Conservation (phyloP, 768 basidiomycete genomes). For the Lepiota venenata region DNA sequence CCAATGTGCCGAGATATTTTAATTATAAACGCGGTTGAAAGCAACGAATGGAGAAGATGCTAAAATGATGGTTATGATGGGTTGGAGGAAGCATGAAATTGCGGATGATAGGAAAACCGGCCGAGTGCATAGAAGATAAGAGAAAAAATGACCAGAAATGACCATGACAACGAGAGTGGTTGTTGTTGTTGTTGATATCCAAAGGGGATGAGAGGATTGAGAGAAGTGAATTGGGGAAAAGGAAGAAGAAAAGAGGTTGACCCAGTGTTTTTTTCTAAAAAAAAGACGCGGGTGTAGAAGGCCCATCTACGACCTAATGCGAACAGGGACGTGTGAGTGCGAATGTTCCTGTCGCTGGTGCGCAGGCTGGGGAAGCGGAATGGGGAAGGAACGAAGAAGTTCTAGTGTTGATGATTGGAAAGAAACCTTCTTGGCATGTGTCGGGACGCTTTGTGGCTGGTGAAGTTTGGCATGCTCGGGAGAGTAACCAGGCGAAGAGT, state of each 20-base stretch:
- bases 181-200: not conserved
- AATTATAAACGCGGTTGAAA: conserved; percentile 9
- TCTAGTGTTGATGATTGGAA: conserved; percentile 39
- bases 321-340: conserved; percentile 11
- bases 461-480: conserved; percentile 14
- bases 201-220: not conserved
- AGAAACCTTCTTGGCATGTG: conserved; percentile 16
- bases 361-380: conserved; percentile 31
- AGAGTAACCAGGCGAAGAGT: conserved; percentile 19
- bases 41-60: not conserved
- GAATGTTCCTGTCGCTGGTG: conserved; percentile 17
- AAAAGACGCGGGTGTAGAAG: not conserved
- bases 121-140: conserved; percentile 7
- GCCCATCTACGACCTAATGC: conserved; percentile 3
- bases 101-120: conserved; percentile 5
- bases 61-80: not conserved
- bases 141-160: not conserved
- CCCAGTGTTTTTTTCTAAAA: not conserved
- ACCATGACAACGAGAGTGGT: not conserved
- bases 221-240: not conserved
- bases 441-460: conserved; percentile 7
- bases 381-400: conserved; percentile 44
- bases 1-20: not conserved
- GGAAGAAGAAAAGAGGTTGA: not conserved
- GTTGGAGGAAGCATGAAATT: conserved; percentile 6